These are phyloP conservation scores for Sanchytrium tribonematis DNA, from an alignment of 371 early-diverging fungal genomes.

Conservation along the genomic window DNA sequence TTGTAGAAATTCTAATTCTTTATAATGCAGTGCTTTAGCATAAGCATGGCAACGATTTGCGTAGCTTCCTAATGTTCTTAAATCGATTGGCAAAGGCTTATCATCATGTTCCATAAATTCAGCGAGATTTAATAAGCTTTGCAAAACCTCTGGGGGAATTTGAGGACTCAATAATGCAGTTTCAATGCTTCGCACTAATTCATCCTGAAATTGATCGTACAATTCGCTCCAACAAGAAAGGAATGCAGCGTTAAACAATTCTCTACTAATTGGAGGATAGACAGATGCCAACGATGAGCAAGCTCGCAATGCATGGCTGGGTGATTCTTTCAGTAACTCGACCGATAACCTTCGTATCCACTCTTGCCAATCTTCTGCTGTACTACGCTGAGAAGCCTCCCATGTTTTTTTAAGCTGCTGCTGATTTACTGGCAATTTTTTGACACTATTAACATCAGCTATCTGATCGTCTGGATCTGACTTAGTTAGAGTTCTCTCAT, in stretches of 20 bases:
- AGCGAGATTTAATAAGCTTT: slow-evolving; percentile 65
- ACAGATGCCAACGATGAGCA: slow-evolving; percentile 47
- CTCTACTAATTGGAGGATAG: slow-evolving; percentile 42
- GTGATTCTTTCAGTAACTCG: slow-evolving; percentile 80
- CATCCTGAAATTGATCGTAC: slow-evolving; percentile 66
- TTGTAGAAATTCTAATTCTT: slow-evolving; percentile 72
- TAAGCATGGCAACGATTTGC: slow-evolving; percentile 80
- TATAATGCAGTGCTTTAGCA: slow-evolving; percentile 78
- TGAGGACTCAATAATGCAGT: slow-evolving; percentile 51
- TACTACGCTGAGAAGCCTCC: slow-evolving; percentile 63
- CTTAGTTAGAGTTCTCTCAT: no score
- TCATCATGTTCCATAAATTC: slow-evolving; percentile 97
- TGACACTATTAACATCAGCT: slow-evolving; percentile 6
- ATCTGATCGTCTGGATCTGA: no score
- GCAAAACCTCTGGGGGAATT: slow-evolving; percentile 71
- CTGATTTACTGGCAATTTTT: slow-evolving; percentile 62
- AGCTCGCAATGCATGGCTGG: slow-evolving; percentile 73
- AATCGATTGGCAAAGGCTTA: slow-evolving; percentile 71
- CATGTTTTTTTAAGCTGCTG: slow-evolving; percentile 61
- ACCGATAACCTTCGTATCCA: slow-evolving; percentile 75
- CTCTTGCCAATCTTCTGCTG: slow-evolving; percentile 82
- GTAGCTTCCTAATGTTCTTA: slow-evolving; percentile 56
- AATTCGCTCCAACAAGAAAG: slow-evolving; percentile 86
- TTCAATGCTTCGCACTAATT: slow-evolving; percentile 53
- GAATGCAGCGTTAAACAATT: slow-evolving; percentile 87